phyloP scores from a whole-genome alignment of 176 grass and related monocot species.

The maize (Zea mays) region Zm-B73-REFERENCE-NAM-5.0 NC_050102.1:167966001-167966500 shows the following conservation, averaged over 20 bases:
- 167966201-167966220: too few relatives aligned
- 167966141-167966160: too few relatives aligned
- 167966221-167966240: background rate
- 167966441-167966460: background rate
- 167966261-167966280: background rate
- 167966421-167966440: slow-evolving; percentile 9
- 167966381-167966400: background rate
- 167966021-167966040: background rate
- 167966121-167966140: too few relatives aligned
- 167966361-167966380: too few relatives aligned
- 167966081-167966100: too few relatives aligned
- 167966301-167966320: too few relatives aligned
- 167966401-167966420: background rate
- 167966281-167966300: background rate
- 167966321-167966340: too few relatives aligned
- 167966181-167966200: too few relatives aligned
- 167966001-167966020: background rate
- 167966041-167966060: background rate
- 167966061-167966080: background rate
- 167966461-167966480: background rate
- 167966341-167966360: too few relatives aligned
- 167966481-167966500: background rate
- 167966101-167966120: too few relatives aligned
- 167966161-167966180: too few relatives aligned
- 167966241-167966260: background rate